Evolutionary conservation across 2,329 filamentous ascomycete species (phyloP).

Genomic region (Ambrosiella xylebori): DNA sequence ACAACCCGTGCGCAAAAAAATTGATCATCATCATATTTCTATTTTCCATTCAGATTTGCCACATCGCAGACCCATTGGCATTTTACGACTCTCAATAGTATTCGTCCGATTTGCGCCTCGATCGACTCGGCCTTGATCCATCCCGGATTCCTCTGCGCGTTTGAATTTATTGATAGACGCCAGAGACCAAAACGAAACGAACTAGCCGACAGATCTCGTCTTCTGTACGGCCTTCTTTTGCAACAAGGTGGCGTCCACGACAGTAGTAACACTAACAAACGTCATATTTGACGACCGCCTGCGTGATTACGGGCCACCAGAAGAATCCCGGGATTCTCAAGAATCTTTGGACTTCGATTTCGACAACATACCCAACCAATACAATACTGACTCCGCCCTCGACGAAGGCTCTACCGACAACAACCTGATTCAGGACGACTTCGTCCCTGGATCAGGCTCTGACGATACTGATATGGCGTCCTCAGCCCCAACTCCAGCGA

Average conservation of each 20-base stretch:
- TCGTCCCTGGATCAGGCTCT: conserved; percentile 22
- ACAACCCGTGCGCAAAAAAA: no score
- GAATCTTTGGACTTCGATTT: conserved; percentile 2
- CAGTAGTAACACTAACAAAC: conserved; percentile 8
- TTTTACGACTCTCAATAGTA: neutral
- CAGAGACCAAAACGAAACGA: neutral
- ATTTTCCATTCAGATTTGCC: neutral
- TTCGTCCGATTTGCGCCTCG: neutral
- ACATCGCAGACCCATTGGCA: neutral
- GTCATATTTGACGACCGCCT: conserved; percentile 13
- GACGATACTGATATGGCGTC: conserved; percentile 56
- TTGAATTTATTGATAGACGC: neutral
- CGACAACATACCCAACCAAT: neutral
- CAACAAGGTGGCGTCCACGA: conserved; percentile 11
- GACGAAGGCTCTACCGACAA: neutral
- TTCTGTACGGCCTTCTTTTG: conserved; percentile 7
- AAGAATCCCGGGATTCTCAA: neutral
- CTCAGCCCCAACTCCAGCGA: conserved; percentile 37
- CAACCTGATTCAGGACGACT: conserved; percentile 7
- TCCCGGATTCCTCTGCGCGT: neutral
- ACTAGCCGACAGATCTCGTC: neutral
- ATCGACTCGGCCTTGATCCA: neutral
- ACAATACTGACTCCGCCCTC: neutral
- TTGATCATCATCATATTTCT: neutral
- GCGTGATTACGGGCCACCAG: conserved; percentile 3